Evolutionary conservation across 768 basidiomycete genomes (phyloP).

Genomic region (Mycena rebaudengoi): DNA sequence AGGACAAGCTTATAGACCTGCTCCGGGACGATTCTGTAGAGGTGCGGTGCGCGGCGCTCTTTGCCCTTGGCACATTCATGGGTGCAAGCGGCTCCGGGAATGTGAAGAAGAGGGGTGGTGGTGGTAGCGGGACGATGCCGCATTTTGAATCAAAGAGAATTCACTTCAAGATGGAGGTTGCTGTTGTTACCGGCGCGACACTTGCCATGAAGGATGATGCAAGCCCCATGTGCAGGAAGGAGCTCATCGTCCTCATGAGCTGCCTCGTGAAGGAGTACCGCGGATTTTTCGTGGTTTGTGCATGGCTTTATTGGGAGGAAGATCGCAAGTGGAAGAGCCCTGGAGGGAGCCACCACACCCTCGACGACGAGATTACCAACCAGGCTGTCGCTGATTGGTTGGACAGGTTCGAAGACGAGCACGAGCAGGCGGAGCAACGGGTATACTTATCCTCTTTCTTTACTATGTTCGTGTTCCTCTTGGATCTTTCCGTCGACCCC

Average conservation of each 20-base stretch:
- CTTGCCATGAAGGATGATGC: conserved; percentile 93
- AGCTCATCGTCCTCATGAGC: conserved; percentile 89
- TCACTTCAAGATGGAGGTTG: conserved; percentile 90
- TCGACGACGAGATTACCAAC: conserved; percentile 66
- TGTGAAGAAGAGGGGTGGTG: conserved; percentile 73
- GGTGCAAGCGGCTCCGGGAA: conserved; percentile 87
- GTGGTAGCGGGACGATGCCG: conserved; percentile 84
- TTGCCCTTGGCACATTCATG: conserved; percentile 92
- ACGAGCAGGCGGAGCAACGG: conserved; percentile 81
- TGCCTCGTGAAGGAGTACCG: conserved; percentile 96
- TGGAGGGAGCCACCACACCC: conserved; percentile 44
- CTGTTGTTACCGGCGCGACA: conserved; percentile 88
- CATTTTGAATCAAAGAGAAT: conserved; percentile 75
- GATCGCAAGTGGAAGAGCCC: conserved; percentile 75
- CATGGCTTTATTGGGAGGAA: conserved; percentile 97
- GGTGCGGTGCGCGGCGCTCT: conserved; percentile 90
- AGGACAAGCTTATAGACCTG: conserved; percentile 82
- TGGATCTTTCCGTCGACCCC: conserved; percentile 93
- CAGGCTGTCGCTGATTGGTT: conserved; percentile 84
- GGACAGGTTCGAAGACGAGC: conserved; percentile 70
- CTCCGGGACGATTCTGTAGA: conserved; percentile 91
- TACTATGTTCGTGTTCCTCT: conserved; percentile 87
- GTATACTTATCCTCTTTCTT: conserved; percentile 92
- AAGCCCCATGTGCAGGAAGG: conserved; percentile 95
- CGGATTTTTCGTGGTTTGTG: conserved; percentile 94